Conservation (phyloP, 2,329 filamentous ascomycete species). For the Pseudogymnoascus sp. region DNA sequence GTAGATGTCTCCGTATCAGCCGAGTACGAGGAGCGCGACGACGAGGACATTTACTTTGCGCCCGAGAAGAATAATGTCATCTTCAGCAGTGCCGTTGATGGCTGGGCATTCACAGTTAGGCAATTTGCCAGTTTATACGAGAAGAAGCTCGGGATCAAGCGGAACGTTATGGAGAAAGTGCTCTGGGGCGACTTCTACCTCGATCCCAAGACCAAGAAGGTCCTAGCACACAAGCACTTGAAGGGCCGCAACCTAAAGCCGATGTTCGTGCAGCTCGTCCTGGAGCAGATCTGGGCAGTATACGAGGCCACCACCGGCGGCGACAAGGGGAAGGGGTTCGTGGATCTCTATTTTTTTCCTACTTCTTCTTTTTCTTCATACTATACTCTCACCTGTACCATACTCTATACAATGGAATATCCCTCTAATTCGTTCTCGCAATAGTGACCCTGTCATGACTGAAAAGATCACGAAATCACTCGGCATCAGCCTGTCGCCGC, state of each 20-base stretch:
- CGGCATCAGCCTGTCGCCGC: slow-evolving; percentile 72
- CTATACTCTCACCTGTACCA: slow-evolving; percentile 10
- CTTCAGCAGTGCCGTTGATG: slow-evolving; percentile 93
- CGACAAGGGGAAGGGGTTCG: slow-evolving; percentile 70
- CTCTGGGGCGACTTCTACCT: slow-evolving; percentile 96
- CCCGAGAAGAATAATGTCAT: slow-evolving; percentile 99
- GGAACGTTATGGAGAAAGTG: slow-evolving; percentile 79
- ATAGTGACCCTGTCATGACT: slow-evolving; percentile 65
- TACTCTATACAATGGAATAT: slow-evolving; percentile 19
- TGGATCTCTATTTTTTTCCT: slow-evolving; percentile 33
- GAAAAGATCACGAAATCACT: slow-evolving; percentile 95
- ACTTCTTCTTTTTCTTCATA: slow-evolving; percentile 21
- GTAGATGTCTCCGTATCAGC: slow-evolving; percentile 37
- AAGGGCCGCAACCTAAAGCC: slow-evolving; percentile 89
- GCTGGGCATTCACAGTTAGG: slow-evolving; percentile 96
- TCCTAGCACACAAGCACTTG: slow-evolving; percentile 82
- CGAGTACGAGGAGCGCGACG: slow-evolving; percentile 81
- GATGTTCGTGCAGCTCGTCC: slow-evolving; percentile 92
- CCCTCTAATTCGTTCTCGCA: slow-evolving; percentile 25
- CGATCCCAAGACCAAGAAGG: slow-evolving; percentile 92
- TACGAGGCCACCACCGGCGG: slow-evolving; percentile 85
- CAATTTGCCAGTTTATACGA: slow-evolving; percentile 93
- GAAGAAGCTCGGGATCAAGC: slow-evolving; percentile 93
- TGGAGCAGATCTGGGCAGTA: slow-evolving; percentile 93
- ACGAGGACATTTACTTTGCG: slow-evolving; percentile 96